These are phyloP conservation scores for Neopestalotiopsis clavispora DNA, from an alignment of 2,329 filamentous ascomycete species.

Conservation along the genomic window DNA sequence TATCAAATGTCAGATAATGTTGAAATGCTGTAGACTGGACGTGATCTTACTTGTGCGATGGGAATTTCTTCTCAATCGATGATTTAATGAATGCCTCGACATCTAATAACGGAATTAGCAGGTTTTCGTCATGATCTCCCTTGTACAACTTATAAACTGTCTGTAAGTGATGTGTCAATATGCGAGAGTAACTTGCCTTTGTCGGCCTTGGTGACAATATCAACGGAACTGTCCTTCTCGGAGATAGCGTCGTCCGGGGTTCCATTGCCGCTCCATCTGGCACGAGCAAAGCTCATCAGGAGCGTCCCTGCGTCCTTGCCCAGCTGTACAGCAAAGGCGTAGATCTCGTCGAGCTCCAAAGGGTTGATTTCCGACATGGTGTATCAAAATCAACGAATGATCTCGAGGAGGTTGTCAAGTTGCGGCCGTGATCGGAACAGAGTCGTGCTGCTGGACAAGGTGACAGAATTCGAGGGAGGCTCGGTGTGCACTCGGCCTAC, in stretches of 20 bases:
- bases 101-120: conserved; percentile 48
- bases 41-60: conserved; percentile 64
- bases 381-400: not conserved
- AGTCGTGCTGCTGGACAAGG: not conserved
- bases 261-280: conserved; percentile 51
- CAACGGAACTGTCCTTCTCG: conserved; percentile 78
- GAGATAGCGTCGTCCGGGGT: conserved; percentile 44
- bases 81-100: conserved; percentile 73
- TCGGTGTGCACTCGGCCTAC: not conserved
- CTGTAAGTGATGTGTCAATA: conserved; percentile 20
- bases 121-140: not conserved
- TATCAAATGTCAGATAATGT: not conserved
- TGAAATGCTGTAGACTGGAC: not conserved
- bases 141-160: not conserved
- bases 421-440: conserved; percentile 2
- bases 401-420: not conserved
- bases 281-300: conserved; percentile 67
- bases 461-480: not conserved
- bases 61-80: conserved; percentile 64
- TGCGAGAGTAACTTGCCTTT: conserved; percentile 54
- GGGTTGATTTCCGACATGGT: conserved; percentile 34
- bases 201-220: conserved; percentile 79
- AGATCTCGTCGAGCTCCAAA: conserved; percentile 66
- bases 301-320: conserved; percentile 72
- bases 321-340: conserved; percentile 72